Evolutionary conservation across 176 grass and related monocot genomes (phyloP), one percentile per base, ranked within the genome.

Genomic region (Zea luxurians): DNA sequence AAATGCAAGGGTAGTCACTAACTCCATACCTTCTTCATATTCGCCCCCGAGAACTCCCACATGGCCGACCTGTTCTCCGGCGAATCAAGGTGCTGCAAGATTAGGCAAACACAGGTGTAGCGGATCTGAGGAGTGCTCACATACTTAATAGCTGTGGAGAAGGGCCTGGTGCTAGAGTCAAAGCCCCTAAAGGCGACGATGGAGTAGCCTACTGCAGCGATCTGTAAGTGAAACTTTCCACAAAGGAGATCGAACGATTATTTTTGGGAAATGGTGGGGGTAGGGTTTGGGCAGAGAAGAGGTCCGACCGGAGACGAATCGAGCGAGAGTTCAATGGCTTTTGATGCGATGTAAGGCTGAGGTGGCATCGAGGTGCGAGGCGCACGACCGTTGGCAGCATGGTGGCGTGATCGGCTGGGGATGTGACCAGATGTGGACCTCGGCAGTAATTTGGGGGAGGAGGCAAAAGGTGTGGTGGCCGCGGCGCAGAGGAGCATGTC

Each of bases 61-160:
- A 80, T 69, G 64, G 80, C 70, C 2, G 89, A 73, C 37, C 84
- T 93, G 70, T 97, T 97, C 5, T 97, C 89, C 20, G 91, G 91
- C 49, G 94, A 94, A 84, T 97, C 89, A 68, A 97, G 66, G 89
- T 97, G 94, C 94, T 94, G 16, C 70, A 2, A 84, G 72, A 92
- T 80, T 61, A 80, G 78, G 62, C 68, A 55, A 89, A 45, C 64
- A 37, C 0, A n/a, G 61, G 44, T 8, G 61, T 6, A 6, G 37
- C 61, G 78, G 88, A 72, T 82, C 78, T 67, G 66, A 80, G 75
- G 66, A 58, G 75, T 11, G 54, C 88, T 88, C 82, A 97, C 88
- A 63, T 97, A 97, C 81, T 93, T 97, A 9, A 97, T 85, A 21
- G 93, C 27, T 27, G 27, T 27, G 27, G 27, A 27, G 27, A 27